These are phyloP conservation scores for Phytophthora nicotianae DNA, from an alignment of 352 stramenopile species.

Conservation along the genomic window DNA sequence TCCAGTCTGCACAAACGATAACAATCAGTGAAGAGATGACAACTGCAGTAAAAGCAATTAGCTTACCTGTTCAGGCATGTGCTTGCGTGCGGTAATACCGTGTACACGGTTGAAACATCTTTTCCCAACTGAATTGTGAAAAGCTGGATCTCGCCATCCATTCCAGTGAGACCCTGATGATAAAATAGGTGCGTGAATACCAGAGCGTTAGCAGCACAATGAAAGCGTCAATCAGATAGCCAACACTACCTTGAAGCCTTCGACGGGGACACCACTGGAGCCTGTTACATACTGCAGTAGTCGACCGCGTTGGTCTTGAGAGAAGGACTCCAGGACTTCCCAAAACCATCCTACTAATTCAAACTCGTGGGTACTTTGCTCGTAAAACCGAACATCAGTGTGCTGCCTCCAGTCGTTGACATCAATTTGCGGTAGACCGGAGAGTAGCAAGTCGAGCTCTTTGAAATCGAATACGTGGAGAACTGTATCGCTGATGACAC, in stretches of 20 bases:
- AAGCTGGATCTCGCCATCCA: slow-evolving; percentile 70
- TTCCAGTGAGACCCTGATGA: slow-evolving; percentile 64
- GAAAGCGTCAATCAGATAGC: not conserved
- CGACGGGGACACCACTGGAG: slow-evolving; percentile 78
- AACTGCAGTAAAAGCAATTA: not conserved
- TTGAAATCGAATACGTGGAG: slow-evolving; percentile 98
- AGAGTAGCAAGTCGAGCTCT: slow-evolving; percentile 92
- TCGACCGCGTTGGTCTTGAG: slow-evolving; percentile 61
- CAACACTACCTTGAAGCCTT: slow-evolving; percentile 67
- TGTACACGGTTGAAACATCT: slow-evolving; percentile 48
- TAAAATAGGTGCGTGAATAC: not conserved
- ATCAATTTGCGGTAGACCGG: slow-evolving; percentile 81
- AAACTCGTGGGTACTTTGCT: slow-evolving; percentile 43
- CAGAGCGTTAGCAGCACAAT: not conserved
- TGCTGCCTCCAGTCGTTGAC: slow-evolving; percentile 87
- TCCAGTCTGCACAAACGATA: slow-evolving; percentile 55
- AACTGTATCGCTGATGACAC: slow-evolving; percentile 94
- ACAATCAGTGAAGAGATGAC: slow-evolving; percentile 1
- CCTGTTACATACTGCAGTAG: slow-evolving; percentile 88
- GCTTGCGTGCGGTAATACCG: slow-evolving; percentile 71
- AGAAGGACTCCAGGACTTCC: slow-evolving; percentile 67
- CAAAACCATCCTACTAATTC: slow-evolving; percentile 81
- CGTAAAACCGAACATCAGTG: slow-evolving; percentile 58
- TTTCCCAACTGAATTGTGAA: slow-evolving; percentile 80
- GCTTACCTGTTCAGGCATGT: slow-evolving; percentile 83